Conservation (phyloP, 495 filamentous ascomycete genomes). For the Penicillium subrubescens region DNA sequence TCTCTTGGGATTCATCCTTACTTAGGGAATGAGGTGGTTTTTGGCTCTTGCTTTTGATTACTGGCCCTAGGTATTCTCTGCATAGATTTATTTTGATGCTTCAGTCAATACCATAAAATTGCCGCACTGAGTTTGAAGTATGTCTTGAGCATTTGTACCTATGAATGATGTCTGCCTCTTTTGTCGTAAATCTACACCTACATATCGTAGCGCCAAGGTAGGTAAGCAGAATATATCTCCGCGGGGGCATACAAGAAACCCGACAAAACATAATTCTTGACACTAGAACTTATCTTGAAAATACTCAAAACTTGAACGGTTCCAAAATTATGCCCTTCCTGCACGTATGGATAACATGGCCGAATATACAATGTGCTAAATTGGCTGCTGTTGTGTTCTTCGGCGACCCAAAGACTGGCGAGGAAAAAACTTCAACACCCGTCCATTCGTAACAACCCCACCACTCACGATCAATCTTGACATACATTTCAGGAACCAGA, state of each 20-base stretch:
- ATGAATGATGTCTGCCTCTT: no score
- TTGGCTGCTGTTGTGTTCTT: background rate
- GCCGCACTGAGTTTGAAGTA: background rate
- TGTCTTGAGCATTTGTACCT: no score
- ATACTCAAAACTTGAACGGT: background rate
- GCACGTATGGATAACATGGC: background rate
- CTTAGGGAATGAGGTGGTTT: constrained; percentile 5
- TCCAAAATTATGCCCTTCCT: background rate
- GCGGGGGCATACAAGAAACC: background rate
- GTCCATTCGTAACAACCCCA: constrained; percentile 18
- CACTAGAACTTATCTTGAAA: background rate
- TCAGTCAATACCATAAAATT: background rate
- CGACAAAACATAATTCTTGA: background rate
- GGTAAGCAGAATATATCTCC: background rate
- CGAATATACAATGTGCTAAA: background rate
- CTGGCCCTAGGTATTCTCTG: constrained; percentile 12
- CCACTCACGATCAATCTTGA: constrained; percentile 2
- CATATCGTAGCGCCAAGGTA: no score
- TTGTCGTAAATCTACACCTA: no score
- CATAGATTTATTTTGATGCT: constrained; percentile 6
- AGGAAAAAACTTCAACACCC: constrained; percentile 21
- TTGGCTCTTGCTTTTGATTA: constrained; percentile 9
- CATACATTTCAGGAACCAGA: background rate
- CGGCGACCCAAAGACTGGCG: constrained; percentile 3
- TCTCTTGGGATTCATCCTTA: constrained; percentile 22